Evolutionary conservation across 129 eudicot genomes (phyloP).

Genomic region (Rutidosis leptorrhynchoides): DNA sequence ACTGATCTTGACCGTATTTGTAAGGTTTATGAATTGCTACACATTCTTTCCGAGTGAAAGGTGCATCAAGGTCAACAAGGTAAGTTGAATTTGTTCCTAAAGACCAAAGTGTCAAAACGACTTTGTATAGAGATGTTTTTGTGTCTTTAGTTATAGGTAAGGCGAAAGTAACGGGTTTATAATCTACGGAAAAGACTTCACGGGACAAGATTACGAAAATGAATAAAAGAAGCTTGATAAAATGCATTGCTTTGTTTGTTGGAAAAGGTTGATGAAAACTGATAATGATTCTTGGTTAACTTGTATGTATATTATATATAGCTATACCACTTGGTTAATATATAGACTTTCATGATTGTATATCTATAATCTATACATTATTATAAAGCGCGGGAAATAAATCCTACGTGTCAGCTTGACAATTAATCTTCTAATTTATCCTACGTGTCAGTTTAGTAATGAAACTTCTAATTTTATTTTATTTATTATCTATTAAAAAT

Average conservation of each 20-base stretch:
- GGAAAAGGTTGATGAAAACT: not conserved
- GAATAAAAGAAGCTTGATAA: not conserved
- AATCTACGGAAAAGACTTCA: not conserved
- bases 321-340: too few relatives aligned
- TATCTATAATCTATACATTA: too few relatives aligned
- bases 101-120: not conserved
- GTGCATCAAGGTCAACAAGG: slow-evolving; percentile 1
- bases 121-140: not conserved
- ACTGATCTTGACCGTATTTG: not conserved
- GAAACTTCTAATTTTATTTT: too few relatives aligned
- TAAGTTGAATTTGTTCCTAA: not conserved
- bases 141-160: not conserved
- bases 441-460: too few relatives aligned
- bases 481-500: too few relatives aligned
- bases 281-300: not conserved
- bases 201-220: not conserved
- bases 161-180: not conserved
- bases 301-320: too few relatives aligned
- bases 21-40: not conserved
- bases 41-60: too few relatives aligned
- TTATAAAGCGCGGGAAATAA: too few relatives aligned
- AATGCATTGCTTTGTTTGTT: not conserved
- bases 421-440: too few relatives aligned
- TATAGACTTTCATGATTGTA: too few relatives aligned
- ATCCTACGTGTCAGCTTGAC: too few relatives aligned